Percentiles rank a stretch among this genome's conserved stretches.
Evolutionary conservation across 2,329 filamentous ascomycete species (phyloP).

Genomic region (Whalleya microplaca): DNA sequence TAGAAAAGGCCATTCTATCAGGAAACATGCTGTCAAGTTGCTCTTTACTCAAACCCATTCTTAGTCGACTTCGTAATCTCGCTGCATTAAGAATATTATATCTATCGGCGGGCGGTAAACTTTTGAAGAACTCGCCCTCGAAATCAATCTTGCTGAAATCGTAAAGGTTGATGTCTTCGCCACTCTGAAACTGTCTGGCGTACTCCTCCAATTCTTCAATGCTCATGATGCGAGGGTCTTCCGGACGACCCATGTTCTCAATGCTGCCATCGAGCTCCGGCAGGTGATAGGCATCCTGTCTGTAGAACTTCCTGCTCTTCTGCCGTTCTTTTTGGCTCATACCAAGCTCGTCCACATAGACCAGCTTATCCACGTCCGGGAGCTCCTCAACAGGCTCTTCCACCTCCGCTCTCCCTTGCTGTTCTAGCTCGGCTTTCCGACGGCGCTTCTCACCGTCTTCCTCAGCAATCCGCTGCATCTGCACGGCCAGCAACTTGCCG

Average conservation of each 20-base stretch:
- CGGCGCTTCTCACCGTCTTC: slow-evolving; percentile 75
- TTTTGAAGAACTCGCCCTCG: slow-evolving; percentile 92
- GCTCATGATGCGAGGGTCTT: slow-evolving; percentile 96
- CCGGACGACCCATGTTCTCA: slow-evolving; percentile 82
- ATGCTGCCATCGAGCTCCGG: slow-evolving; percentile 82
- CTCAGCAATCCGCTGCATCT: slow-evolving; percentile 89
- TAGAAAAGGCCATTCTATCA: slow-evolving; percentile 94
- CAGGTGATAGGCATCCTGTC: slow-evolving; percentile 93
- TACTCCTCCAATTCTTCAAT: slow-evolving; percentile 93
- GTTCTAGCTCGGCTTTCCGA: slow-evolving; percentile 48
- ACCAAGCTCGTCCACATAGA: slow-evolving; percentile 89
- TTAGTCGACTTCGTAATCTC: slow-evolving; percentile 79
- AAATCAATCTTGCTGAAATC: slow-evolving; percentile 99
- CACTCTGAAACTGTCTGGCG: slow-evolving; percentile 86
- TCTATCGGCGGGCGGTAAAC: slow-evolving; percentile 83
- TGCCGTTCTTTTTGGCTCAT: slow-evolving; percentile 78
- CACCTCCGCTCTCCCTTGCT: slow-evolving; percentile 40
- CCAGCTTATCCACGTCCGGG: slow-evolving; percentile 69
- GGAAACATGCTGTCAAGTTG: slow-evolving; percentile 97
- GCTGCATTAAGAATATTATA: slow-evolving; percentile 99
- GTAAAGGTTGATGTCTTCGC: slow-evolving; percentile 89
- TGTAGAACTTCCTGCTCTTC: slow-evolving; percentile 78
- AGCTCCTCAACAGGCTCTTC: slow-evolving; percentile 68
- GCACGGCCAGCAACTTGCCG: slow-evolving; percentile 86
- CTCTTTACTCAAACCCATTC: slow-evolving; percentile 96